Base-by-base conservation (phyloP, 805 yeast genomes). In the Cephaloascus fragrans region DNA sequence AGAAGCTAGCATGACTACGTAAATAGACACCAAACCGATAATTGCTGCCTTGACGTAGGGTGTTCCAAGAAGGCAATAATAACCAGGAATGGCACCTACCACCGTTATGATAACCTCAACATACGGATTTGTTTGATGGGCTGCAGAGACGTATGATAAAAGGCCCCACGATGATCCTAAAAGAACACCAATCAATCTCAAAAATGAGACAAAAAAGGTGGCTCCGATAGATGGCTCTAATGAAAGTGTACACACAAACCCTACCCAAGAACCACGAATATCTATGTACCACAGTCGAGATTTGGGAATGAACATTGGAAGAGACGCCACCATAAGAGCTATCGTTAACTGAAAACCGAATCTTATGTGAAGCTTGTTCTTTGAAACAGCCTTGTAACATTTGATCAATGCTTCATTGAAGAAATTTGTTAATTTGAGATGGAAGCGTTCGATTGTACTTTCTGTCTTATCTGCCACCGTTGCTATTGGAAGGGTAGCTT, bases 31-130 rank as follows among this genome's bases (percentile, higher is more conserved):
- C 5, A 70, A 56, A 14, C 69, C 66, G 34, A 73, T 68, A 42
- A 72, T 64, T 0, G 74, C 76, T 4, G 76, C 75, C 43, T 71
- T 73, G 15, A 69, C 64, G 40, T 69, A 71, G 2, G 74, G 72
- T 1, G 75, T 59, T 0, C 67, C 71, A 28, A 71, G 36, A 38
- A 69, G 50, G 41, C 44, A 64, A 47, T 71, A 72, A 44, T 59
- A 70, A 0, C 74, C 75, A 1, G 73, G 70, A 5, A 61, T 49
- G 1, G 72, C 64, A 9, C 73, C 73, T 41, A 71, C 48, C 1
- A 56, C 55, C 3, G 71, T 57, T 5, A 70, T 54, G 4, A 71
- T 60, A 2, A 62, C 61, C 45, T 69, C 68, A 15, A 71, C 52
- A 41, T 62, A 62, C 12, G 67, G 66, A 38, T 63, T 58, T 1